Evolutionary conservation across 306 rosid species (phyloP).

Genomic region (Sicyos baderoa): DNA sequence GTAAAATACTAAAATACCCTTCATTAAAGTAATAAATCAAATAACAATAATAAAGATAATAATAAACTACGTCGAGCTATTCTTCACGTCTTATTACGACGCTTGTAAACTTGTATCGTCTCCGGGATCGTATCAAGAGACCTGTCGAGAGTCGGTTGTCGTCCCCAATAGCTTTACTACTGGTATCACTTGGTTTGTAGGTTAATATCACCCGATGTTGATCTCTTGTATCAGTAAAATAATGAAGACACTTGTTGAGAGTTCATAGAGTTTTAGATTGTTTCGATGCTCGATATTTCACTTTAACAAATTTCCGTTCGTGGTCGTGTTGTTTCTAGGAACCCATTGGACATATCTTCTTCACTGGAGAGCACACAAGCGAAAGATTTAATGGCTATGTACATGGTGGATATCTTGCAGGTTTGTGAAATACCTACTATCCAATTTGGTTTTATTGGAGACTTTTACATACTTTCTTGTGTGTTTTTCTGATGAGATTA

Average conservation of each 20-base stretch:
- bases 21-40: no score
- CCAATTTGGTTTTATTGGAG: neutral
- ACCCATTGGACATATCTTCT: conserved; percentile 72
- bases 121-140: no score
- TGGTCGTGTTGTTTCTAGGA: conserved; percentile 34
- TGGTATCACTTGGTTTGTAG: neutral
- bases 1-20: no score
- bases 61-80: no score
- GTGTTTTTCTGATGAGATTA: neutral
- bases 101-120: no score
- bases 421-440: conserved; percentile 22
- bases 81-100: no score
- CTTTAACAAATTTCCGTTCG: neutral
- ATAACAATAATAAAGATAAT: no score
- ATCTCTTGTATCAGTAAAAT: neutral
- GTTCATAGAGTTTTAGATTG: neutral
- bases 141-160: no score
- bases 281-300: neutral
- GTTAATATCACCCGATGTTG: neutral
- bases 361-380: conserved; percentile 87
- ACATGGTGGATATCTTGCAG: conserved; percentile 86
- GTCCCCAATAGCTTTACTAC: no score
- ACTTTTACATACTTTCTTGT: neutral
- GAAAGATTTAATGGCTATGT: conserved; percentile 83
- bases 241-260: neutral